These are phyloP conservation scores for Candida namnaoensis DNA, from an alignment of 805 yeast genomes.

Conservation along the genomic window DNA sequence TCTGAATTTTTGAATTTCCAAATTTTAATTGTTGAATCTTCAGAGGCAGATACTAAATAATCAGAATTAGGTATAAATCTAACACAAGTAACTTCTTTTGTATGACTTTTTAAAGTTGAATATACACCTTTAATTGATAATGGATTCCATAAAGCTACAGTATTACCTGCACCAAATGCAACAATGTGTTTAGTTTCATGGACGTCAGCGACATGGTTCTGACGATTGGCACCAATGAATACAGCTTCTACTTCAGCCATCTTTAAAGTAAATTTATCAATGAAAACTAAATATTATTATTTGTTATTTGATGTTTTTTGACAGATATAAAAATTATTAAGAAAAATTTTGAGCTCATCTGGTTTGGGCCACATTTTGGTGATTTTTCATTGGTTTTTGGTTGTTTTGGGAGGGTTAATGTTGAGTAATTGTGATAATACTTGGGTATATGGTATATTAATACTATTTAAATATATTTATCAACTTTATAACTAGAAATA, in stretches of 20 bases:
- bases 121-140: slow-evolving; percentile 37
- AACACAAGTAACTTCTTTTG: slow-evolving; percentile 58
- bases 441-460: too few relatives aligned
- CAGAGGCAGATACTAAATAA: slow-evolving; percentile 51
- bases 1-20: slow-evolving; percentile 36
- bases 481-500: too few relatives aligned
- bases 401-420: too few relatives aligned
- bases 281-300: too few relatives aligned
- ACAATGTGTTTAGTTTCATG: slow-evolving; percentile 27
- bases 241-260: slow-evolving; percentile 38
- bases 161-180: slow-evolving; percentile 66
- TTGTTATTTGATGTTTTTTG: too few relatives aligned
- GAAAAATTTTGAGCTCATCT: too few relatives aligned
- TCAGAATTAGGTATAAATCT: slow-evolving; percentile 40
- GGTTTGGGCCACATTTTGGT: too few relatives aligned
- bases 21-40: slow-evolving; percentile 52
- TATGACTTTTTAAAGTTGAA: slow-evolving; percentile 52
- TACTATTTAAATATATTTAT: too few relatives aligned
- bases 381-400: too few relatives aligned
- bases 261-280: too few relatives aligned
- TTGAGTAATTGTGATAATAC: too few relatives aligned
- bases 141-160: slow-evolving; percentile 67
- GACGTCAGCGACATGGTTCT: slow-evolving; percentile 50
- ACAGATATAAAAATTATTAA: too few relatives aligned
- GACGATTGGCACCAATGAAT: slow-evolving; percentile 68